Evolutionary conservation across 768 basidiomycete genomes (phyloP).

Genomic region (Xerocomus brunneocitrinus): DNA sequence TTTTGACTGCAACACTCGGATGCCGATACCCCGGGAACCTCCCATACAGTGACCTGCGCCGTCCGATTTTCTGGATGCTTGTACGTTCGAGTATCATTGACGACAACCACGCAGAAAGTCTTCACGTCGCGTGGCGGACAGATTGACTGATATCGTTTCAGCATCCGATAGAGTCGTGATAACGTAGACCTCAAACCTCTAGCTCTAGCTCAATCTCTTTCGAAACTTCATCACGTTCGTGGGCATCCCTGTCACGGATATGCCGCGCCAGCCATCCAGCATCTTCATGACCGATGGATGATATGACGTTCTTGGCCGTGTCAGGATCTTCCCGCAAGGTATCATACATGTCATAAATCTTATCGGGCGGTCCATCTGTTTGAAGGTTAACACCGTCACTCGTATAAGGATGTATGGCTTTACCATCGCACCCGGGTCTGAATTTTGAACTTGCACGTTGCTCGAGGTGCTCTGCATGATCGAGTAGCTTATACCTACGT

Average conservation of each 20-base stretch:
- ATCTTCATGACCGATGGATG: constrained; percentile 38
- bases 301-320: constrained; percentile 41
- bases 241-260: constrained; percentile 44
- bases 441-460: constrained; percentile 48
- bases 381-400: not conserved
- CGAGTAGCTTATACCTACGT: constrained; percentile 47
- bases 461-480: constrained; percentile 64
- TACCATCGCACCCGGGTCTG: constrained; percentile 39
- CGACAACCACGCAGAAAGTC: constrained; percentile 68
- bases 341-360: constrained; percentile 55
- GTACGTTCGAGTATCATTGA: constrained; percentile 56
- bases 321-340: constrained; percentile 53
- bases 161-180: not conserved
- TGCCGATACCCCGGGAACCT: constrained; percentile 50
- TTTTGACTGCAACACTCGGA: constrained; percentile 48
- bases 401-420: not conserved
- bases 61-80: constrained; percentile 50
- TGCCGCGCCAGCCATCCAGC: constrained; percentile 62
- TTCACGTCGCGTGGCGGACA: constrained; percentile 76
- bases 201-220: constrained; percentile 73
- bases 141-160: constrained; percentile 35
- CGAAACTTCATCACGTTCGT: constrained; percentile 45
- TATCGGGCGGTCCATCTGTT: constrained; percentile 35
- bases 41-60: constrained; percentile 84
- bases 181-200: constrained; percentile 43